phyloP scores from a whole-genome alignment of 352 stramenopile genomes.

The Globisporangium orthogonon region DNA sequence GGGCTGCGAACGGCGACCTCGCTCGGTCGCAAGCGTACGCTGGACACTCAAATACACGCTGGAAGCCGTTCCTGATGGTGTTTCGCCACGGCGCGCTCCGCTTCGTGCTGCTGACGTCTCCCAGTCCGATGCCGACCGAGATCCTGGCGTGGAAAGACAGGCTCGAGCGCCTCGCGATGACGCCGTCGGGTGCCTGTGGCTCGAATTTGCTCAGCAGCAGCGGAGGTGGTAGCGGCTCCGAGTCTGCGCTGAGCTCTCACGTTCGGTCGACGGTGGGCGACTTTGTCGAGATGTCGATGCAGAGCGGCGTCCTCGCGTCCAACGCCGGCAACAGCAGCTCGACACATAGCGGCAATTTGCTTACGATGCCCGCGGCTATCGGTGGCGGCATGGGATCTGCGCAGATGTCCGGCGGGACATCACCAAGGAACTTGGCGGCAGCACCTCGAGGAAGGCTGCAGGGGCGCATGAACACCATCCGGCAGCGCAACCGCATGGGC shows the following conservation, averaged over 20 bases:
- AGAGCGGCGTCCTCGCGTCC: conserved; percentile 18
- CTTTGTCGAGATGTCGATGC: conserved; percentile 27
- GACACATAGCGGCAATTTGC: neutral
- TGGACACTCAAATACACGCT: conserved; percentile 22
- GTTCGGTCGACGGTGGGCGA: conserved; percentile 17
- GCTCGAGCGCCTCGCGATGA: conserved; percentile 27
- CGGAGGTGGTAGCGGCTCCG: neutral
- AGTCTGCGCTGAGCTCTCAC: conserved; percentile 1
- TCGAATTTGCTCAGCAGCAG: neutral
- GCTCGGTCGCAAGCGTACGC: conserved; percentile 9
- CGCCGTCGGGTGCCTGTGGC: neutral
- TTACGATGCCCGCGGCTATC: neutral
- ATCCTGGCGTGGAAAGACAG: conserved; percentile 55
- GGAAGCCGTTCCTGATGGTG: conserved; percentile 49
- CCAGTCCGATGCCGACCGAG: conserved; percentile 29
- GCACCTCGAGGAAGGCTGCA: conserved; percentile 19
- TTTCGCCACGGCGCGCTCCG: conserved; percentile 40
- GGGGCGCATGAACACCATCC: conserved; percentile 21
- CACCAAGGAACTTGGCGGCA: no score
- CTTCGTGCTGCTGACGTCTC: conserved; percentile 46
- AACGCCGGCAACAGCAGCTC: conserved; percentile 5
- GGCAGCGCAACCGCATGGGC: conserved; percentile 18
- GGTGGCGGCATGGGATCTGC: no score
- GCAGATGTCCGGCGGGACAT: neutral
- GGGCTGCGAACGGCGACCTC: no score